Evolutionary conservation across 371 early-diverging fungal species (phyloP).

Genomic region (Rhizopus sp.): DNA sequence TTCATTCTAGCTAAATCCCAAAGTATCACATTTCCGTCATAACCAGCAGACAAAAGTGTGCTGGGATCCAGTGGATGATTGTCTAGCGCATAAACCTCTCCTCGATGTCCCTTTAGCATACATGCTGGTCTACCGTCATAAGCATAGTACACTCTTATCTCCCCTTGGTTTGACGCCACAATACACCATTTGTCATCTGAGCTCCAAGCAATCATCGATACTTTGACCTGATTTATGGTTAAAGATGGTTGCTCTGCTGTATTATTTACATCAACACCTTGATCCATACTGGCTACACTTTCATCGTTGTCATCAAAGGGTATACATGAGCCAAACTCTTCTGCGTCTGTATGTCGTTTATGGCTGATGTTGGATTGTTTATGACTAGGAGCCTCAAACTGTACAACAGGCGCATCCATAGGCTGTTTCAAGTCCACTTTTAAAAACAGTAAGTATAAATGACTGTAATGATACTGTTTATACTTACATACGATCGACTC

Average conservation of each 20-base stretch:
- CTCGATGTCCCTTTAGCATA: conserved; percentile 61
- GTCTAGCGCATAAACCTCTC: conserved; percentile 74
- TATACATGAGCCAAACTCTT: conserved; percentile 22
- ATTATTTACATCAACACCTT: background rate
- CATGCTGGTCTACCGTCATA: conserved; percentile 56
- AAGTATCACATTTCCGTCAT: conserved; percentile 82
- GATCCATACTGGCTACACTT: background rate
- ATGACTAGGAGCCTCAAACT: conserved; percentile 11
- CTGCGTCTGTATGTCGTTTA: background rate
- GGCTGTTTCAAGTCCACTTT: conserved; percentile 34
- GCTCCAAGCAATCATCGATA: conserved; percentile 64
- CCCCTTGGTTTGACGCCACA: conserved; percentile 61
- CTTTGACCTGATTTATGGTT: conserved; percentile 30
- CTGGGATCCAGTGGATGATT: conserved; percentile 73
- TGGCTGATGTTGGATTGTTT: background rate
- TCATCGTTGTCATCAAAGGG: conserved; percentile 12
- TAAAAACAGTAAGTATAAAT: conserved; percentile 1
- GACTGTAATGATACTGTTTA: background rate
- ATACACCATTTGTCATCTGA: conserved; percentile 63
- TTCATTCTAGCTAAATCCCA: conserved; percentile 64
- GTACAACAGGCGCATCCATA: conserved; percentile 19
- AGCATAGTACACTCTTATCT: conserved; percentile 67
- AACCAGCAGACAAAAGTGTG: conserved; percentile 78
- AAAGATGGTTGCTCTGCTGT: background rate
- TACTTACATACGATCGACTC: conserved; percentile 37